A percentile compares a stretch with the other conserved stretches of the same genome.
Evolutionary conservation across 345 rosid species (phyloP).

Genomic region (Ricinus communis): DNA sequence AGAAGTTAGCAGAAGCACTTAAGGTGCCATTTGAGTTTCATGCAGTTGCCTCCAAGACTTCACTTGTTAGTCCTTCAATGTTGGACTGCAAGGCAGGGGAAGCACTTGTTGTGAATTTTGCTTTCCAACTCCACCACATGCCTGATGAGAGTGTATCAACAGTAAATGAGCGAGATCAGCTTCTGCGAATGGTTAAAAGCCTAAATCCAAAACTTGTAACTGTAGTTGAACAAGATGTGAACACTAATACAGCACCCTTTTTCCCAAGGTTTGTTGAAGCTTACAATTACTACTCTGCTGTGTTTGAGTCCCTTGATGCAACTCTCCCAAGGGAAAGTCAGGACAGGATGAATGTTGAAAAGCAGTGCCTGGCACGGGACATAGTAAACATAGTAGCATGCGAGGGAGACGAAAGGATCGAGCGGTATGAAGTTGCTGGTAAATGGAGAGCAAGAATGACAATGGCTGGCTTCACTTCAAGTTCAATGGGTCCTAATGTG

Average conservation of each 20-base stretch:
- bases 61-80: slow-evolving; percentile 67
- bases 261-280: slow-evolving; percentile 76
- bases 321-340: slow-evolving; percentile 90
- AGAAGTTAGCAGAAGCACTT: slow-evolving; percentile 60
- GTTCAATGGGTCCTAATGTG: slow-evolving; percentile 58
- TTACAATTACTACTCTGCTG: slow-evolving; percentile 83
- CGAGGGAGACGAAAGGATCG: slow-evolving; percentile 94
- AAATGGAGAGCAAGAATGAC: slow-evolving; percentile 96
- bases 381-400: slow-evolving; percentile 92
- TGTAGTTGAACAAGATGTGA: slow-evolving; percentile 89
- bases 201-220: slow-evolving; percentile 89
- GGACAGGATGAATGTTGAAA: slow-evolving; percentile 94
- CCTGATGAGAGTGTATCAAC: slow-evolving; percentile 98
- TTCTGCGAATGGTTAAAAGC: slow-evolving; percentile 86
- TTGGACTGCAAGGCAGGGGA: slow-evolving; percentile 64
- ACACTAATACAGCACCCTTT: slow-evolving; percentile 91
- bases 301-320: slow-evolving; percentile 86
- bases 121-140: slow-evolving; percentile 99
- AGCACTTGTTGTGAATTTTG: slow-evolving; percentile 80
- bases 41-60: slow-evolving; percentile 70
- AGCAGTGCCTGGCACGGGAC: slow-evolving; percentile 92
- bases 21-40: slow-evolving; percentile 69
- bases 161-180: slow-evolving; percentile 83
- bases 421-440: slow-evolving; percentile 85
- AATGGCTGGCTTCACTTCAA: slow-evolving; percentile 85